A percentile compares a stretch with the other conserved stretches of the same genome.
These are phyloP conservation scores for Aureobasidium sp. DNA, from an alignment of 2,329 filamentous ascomycete species.

Conservation along the genomic window DNA sequence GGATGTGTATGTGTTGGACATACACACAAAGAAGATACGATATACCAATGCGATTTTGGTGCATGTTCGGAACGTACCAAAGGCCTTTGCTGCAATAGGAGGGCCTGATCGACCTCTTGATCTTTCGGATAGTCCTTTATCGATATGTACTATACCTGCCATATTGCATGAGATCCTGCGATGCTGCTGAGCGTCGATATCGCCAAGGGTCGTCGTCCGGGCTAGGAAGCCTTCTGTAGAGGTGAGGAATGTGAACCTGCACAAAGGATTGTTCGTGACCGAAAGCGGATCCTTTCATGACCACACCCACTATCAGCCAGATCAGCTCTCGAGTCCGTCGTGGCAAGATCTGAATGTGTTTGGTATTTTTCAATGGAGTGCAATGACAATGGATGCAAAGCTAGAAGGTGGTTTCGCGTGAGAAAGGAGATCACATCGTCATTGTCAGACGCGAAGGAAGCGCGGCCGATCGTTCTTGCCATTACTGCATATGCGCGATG, in stretches of 20 bases:
- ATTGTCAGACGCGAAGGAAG: background rate
- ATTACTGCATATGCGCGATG: background rate
- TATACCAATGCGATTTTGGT: background rate
- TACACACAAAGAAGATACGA: constrained; percentile 8
- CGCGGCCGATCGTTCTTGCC: background rate
- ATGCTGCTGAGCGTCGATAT: too few relatives aligned
- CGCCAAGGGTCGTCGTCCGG: background rate
- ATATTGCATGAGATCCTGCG: too few relatives aligned
- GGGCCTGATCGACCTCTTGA: background rate
- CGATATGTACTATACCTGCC: background rate
- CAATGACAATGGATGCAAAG: background rate
- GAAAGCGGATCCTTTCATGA: background rate
- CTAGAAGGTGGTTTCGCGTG: background rate
- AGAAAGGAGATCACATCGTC: background rate
- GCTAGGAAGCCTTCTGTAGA: background rate
- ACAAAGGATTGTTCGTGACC: constrained; percentile 17
- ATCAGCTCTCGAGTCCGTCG: background rate
- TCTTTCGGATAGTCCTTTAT: background rate
- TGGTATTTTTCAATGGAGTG: background rate
- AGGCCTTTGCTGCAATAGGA: background rate
- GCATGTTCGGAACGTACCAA: background rate
- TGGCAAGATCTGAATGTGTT: background rate
- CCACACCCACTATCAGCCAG: background rate
- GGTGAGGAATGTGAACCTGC: background rate
- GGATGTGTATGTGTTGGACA: constrained; percentile 18